Percentiles rank a stretch among this genome's conserved stretches.
Evolutionary conservation across 768 basidiomycete species (phyloP).

Genomic region (Amanita subjunquillea): DNA sequence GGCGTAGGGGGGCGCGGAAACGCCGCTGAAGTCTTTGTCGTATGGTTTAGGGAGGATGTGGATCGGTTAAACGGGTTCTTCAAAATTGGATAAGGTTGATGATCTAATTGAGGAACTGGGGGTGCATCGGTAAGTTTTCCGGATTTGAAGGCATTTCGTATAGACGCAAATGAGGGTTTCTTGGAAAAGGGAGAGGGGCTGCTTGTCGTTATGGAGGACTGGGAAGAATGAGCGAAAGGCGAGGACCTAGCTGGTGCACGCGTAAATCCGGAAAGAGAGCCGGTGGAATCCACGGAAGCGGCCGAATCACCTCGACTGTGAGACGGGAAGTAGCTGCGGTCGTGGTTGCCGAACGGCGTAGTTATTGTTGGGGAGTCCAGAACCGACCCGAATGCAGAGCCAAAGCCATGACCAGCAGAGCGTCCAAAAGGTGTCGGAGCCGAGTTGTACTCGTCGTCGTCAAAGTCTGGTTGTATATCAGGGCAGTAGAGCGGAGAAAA

Average conservation of each 20-base stretch:
- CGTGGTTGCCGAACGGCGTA: conserved; percentile 35
- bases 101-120: conserved; percentile 65
- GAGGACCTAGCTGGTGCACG: conserved; percentile 37
- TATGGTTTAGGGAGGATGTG: conserved; percentile 59
- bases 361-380: conserved; percentile 57
- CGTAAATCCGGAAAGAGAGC: conserved; percentile 52
- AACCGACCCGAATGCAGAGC: conserved; percentile 29
- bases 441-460: conserved; percentile 57
- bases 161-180: conserved; percentile 79
- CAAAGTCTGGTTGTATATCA: conserved; percentile 46
- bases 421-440: conserved; percentile 67
- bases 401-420: conserved; percentile 31
- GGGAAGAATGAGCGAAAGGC: conserved; percentile 62
- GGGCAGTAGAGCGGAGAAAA: conserved; percentile 5
- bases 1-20: conserved; percentile 55
- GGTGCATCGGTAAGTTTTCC: conserved; percentile 55
- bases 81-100: conserved; percentile 57
- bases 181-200: conserved; percentile 51
- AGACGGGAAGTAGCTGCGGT: conserved; percentile 54
- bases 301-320: conserved; percentile 74
- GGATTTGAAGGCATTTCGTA: conserved; percentile 80
- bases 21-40: conserved; percentile 34
- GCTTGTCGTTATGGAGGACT: conserved; percentile 56
- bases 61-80: conserved; percentile 81
- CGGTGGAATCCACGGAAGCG: conserved; percentile 65